These are phyloP conservation scores for Erythrophleum fordii DNA, from an alignment of 306 rosid species.

Conservation along the genomic window DNA sequence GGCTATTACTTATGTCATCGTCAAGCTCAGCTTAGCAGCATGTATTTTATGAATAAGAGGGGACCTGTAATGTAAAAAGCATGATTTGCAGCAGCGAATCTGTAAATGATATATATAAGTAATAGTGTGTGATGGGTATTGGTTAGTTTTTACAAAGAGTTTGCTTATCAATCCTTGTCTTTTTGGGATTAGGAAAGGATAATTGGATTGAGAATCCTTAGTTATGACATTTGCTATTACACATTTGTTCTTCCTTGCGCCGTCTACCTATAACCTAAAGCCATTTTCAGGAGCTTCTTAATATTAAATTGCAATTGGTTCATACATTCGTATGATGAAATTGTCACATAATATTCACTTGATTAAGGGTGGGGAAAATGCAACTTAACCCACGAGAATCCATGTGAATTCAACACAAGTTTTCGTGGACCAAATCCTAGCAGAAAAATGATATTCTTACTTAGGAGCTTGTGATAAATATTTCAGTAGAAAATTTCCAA, in stretches of 20 bases:
- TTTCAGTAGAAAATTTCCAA: too few relatives aligned
- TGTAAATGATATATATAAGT: conserved; percentile 35
- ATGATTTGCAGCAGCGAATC: conserved; percentile 1
- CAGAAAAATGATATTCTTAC: too few relatives aligned
- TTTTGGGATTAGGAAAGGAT: conserved; percentile 21
- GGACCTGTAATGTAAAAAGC: conserved; percentile 14
- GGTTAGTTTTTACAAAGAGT: conserved; percentile 4
- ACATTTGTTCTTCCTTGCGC: too few relatives aligned
- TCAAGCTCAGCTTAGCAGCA: conserved; percentile 12
- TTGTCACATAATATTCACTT: neutral
- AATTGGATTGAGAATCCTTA: neutral
- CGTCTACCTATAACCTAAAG: too few relatives aligned
- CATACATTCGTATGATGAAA: neutral
- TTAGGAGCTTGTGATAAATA: too few relatives aligned
- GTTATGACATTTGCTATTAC: neutral
- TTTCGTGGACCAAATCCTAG: too few relatives aligned
- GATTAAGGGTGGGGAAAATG: too few relatives aligned
- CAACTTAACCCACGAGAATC: too few relatives aligned
- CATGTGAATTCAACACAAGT: too few relatives aligned
- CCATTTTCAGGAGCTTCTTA: neutral
- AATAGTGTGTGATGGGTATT: conserved; percentile 26
- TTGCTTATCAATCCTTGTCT: conserved; percentile 10
- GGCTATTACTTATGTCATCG: neutral
- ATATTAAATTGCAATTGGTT: neutral
- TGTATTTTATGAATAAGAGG: conserved; percentile 13